A percentile compares a stretch with the other conserved stretches of the same genome.
phyloP scores from a whole-genome alignment of 495 filamentous ascomycete species.

The Thozetella sp. region DNA sequence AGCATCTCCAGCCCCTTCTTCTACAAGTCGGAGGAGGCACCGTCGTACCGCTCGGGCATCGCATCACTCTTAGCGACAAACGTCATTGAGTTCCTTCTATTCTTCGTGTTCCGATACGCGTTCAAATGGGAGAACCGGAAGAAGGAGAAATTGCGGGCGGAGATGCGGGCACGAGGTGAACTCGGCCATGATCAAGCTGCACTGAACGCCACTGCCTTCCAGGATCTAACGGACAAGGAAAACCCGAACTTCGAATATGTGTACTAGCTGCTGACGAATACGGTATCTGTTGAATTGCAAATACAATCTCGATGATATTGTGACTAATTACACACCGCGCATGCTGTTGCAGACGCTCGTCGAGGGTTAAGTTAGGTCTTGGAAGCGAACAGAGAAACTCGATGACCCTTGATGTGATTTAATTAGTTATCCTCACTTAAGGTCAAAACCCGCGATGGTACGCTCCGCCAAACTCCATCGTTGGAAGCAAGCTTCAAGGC shows the following conservation, averaged over 20 bases:
- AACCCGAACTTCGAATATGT: slow-evolving; percentile 54
- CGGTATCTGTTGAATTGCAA: no score
- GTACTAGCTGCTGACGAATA: no score
- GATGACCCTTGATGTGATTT: no score
- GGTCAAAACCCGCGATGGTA: no score
- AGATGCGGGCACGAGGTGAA: slow-evolving; percentile 46
- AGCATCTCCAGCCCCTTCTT: slow-evolving; percentile 57
- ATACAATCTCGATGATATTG: no score
- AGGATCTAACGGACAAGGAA: slow-evolving; percentile 62
- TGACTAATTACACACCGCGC: no score
- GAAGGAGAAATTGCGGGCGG: slow-evolving; percentile 38
- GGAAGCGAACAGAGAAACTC: no score
- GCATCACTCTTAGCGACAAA: slow-evolving; percentile 66
- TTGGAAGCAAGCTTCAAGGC: no score
- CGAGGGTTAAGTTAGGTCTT: no score
- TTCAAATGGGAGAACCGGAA: slow-evolving; percentile 58
- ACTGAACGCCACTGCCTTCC: slow-evolving; percentile 57
- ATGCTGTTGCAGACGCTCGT: no score
- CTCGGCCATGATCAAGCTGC: slow-evolving; percentile 38
- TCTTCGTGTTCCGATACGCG: slow-evolving; percentile 44
- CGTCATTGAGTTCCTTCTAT: slow-evolving; percentile 52
- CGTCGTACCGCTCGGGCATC: slow-evolving; percentile 58
- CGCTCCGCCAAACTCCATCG: no score
- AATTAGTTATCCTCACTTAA: no score
- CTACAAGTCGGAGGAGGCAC: slow-evolving; percentile 58